Evolutionary conservation across 306 rosid species (phyloP).

Genomic region (Acacia confusa): DNA sequence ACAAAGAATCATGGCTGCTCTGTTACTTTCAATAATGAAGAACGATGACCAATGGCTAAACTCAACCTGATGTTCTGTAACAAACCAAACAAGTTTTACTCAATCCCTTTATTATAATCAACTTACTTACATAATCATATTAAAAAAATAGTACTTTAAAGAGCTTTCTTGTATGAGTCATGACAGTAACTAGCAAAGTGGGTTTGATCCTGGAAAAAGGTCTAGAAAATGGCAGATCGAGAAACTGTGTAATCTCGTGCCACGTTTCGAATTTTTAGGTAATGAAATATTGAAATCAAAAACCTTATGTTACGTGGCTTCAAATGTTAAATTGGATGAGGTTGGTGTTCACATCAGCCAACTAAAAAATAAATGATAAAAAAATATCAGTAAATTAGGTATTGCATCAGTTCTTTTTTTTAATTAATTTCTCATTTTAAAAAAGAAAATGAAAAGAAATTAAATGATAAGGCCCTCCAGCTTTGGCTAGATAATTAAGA

Average conservation of each 20-base stretch:
- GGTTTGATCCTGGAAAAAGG: neutral
- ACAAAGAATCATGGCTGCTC: neutral
- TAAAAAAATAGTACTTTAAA: neutral
- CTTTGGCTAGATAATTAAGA: neutral
- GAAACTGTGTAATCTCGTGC: neutral
- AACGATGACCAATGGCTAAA: neutral
- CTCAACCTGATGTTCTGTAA: neutral
- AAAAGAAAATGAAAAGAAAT: neutral
- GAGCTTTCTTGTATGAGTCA: neutral
- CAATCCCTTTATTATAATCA: neutral
- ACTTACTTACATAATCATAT: neutral
- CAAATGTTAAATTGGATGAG: neutral
- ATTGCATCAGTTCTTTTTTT: neutral
- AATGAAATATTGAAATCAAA: neutral
- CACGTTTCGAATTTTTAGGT: conserved; percentile 11
- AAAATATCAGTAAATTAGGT: neutral
- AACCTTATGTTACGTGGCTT: neutral
- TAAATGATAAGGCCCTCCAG: neutral
- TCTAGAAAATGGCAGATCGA: neutral
- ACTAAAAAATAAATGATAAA: neutral
- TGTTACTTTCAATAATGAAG: neutral
- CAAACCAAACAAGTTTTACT: neutral
- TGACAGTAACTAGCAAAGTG: neutral
- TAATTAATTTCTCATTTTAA: neutral
- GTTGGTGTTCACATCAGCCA: neutral